phyloP scores from a whole-genome alignment of 2,329 filamentous ascomycete species.

The Parastagonospora avenae region DNA sequence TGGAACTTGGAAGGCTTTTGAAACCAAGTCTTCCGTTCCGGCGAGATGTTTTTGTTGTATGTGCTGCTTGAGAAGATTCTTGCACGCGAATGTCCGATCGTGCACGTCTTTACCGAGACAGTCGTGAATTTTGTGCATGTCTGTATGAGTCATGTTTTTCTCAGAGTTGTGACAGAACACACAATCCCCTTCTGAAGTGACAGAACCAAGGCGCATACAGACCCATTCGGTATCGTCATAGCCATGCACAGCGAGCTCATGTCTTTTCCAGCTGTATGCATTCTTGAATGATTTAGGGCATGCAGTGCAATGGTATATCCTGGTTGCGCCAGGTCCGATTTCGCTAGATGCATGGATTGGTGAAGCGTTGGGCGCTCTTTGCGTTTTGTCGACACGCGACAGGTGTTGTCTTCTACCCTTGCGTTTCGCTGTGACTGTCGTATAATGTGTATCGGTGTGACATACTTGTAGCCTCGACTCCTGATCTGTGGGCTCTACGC shows the following conservation, averaged over 20 bases:
- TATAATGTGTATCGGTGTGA: background rate
- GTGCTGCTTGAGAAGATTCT: slow-evolving; percentile 22
- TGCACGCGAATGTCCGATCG: slow-evolving; percentile 13
- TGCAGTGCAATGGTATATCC: slow-evolving; percentile 10
- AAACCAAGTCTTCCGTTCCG: background rate
- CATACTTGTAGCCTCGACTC: background rate
- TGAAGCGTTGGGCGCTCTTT: background rate
- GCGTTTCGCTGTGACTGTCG: background rate
- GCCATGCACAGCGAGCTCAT: slow-evolving; percentile 15
- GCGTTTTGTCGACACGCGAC: background rate
- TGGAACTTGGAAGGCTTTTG: slow-evolving; percentile 10
- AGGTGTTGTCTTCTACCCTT: slow-evolving; percentile 11
- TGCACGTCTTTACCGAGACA: slow-evolving; percentile 3
- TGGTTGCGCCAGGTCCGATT: background rate
- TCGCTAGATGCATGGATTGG: background rate
- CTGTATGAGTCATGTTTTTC: slow-evolving; percentile 6
- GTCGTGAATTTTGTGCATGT: slow-evolving; percentile 5
- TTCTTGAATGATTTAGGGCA: slow-evolving; percentile 14
- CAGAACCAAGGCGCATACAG: slow-evolving; percentile 9
- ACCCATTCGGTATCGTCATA: slow-evolving; percentile 10
- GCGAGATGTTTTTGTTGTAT: slow-evolving; percentile 13
- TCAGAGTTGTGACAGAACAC: slow-evolving; percentile 12
- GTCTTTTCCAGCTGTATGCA: slow-evolving; percentile 15
- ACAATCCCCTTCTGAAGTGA: slow-evolving; percentile 4
- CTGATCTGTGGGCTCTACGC: background rate